These are phyloP conservation scores for Iris pallida DNA, from an alignment of 116 monocot species.

Conservation along the genomic window DNA sequence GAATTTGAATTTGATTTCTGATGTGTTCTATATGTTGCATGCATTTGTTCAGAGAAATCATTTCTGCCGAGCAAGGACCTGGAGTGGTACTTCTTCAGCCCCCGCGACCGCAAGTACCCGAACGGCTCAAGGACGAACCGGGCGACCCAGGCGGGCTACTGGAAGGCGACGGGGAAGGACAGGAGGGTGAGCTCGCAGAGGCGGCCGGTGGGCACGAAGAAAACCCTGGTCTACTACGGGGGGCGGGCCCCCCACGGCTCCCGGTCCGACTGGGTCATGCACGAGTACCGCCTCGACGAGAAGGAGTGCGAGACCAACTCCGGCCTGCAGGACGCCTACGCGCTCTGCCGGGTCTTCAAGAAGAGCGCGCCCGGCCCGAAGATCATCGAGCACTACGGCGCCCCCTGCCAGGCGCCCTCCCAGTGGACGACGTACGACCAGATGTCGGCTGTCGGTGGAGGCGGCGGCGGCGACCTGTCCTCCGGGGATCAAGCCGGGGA, in stretches of 20 bases:
- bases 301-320: constrained; percentile 40
- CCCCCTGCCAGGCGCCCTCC: constrained; percentile 30
- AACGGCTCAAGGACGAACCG: constrained; percentile 64
- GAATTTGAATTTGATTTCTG: neutral
- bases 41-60: constrained; percentile 40
- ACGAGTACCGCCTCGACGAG: constrained; percentile 67
- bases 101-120: constrained; percentile 61
- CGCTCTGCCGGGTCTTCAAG: constrained; percentile 64
- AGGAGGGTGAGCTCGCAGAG: constrained; percentile 52
- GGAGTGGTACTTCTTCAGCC: constrained; percentile 79
- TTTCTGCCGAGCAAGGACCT: constrained; percentile 66
- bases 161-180: constrained; percentile 74
- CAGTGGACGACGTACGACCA: constrained; percentile 40
- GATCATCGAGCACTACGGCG: constrained; percentile 64
- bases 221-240: constrained; percentile 63
- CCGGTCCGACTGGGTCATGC: constrained; percentile 71
- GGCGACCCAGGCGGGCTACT: constrained; percentile 55
- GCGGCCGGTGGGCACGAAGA: constrained; percentile 56
- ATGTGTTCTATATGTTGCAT: neutral
- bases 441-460: constrained; percentile 24
- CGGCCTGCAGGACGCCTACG: constrained; percentile 65
- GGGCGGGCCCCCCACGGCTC: constrained; percentile 66
- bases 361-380: constrained; percentile 68
- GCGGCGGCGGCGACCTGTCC: constrained; percentile 13
- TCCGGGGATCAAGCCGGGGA: constrained; percentile 43